Evolutionary conservation across 768 basidiomycete genomes (phyloP).

Genomic region (Chiua virens): DNA sequence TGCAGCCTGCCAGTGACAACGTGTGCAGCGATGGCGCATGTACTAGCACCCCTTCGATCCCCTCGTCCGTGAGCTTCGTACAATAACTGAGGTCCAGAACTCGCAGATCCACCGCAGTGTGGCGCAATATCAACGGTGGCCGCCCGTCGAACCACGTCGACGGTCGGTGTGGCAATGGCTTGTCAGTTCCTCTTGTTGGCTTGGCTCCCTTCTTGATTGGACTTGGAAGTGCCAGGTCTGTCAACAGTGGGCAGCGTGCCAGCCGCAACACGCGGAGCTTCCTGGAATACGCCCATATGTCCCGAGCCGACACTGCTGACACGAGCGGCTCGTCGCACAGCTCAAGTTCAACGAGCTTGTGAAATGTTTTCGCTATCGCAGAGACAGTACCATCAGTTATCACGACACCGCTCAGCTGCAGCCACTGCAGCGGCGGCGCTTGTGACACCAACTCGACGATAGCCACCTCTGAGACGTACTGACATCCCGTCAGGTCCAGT

Average conservation of each 20-base stretch:
- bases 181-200: slow-evolving; percentile 34
- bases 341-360: slow-evolving; percentile 80
- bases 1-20: slow-evolving; percentile 77
- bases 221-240: slow-evolving; percentile 78
- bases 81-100: slow-evolving; percentile 78
- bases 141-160: slow-evolving; percentile 60
- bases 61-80: slow-evolving; percentile 66
- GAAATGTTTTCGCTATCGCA: slow-evolving; percentile 71
- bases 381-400: slow-evolving; percentile 63
- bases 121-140: slow-evolving; percentile 62
- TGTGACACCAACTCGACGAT: slow-evolving; percentile 69
- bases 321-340: slow-evolving; percentile 67
- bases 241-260: slow-evolving; percentile 72
- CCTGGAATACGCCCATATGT: slow-evolving; percentile 80
- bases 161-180: slow-evolving; percentile 56
- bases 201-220: slow-evolving; percentile 36
- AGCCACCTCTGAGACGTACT: slow-evolving; percentile 73
- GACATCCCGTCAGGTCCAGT: slow-evolving; percentile 75
- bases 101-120: slow-evolving; percentile 71
- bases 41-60: slow-evolving; percentile 69
- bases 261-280: slow-evolving; percentile 75
- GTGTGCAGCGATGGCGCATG: slow-evolving; percentile 79
- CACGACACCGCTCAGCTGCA: slow-evolving; percentile 69
- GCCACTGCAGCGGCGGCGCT: slow-evolving; percentile 67
- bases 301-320: slow-evolving; percentile 67